Base-by-base conservation (phyloP, 441 rosid species). In the Gossypium lobatum region DNA sequence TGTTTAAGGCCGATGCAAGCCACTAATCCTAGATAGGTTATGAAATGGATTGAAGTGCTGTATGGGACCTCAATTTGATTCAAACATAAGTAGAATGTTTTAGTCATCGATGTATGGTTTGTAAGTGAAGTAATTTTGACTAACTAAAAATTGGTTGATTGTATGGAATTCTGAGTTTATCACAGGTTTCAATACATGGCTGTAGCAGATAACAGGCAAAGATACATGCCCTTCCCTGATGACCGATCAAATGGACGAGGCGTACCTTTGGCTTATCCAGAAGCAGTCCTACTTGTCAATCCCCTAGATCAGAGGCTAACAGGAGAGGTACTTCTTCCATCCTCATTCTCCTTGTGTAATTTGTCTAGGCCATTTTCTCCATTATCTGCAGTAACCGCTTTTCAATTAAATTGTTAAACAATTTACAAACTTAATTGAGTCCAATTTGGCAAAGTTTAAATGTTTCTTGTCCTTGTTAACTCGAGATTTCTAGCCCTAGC, bases 141-240 rank as follows among this genome's bases (percentile, higher is more conserved):
- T 16, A 73, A 73, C 23, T 31, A 10, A 45, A 6, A 61, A 23
- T 54, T 64, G 68, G 23, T 55, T 76, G 55, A 20, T 26, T 42
- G n/a, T 57, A 60, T 6, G 70, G 34, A 54, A 42, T 65, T 72
- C 75, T 39, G 77, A 54, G 54, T 71, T 14, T 67, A 18, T 62
- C 21, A 64, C 79, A 94, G 98, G 85, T 94, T 94, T 81, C 93
- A 84, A 39, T 89, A 88, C 81, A 94, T 91, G 98, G 97, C 92
- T 21, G 31, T 94, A 73, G 97, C 97, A 37, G 91, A 94, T 72
- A 88, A 89, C 71, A 85, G 97, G 66, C 90, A 88, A 71, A 92
- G 97, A 79, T 59, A 79, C 71, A 88, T 94, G 98, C 97, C 98
- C 18, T 82, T 88, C 73, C 98, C 97, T 0, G 97, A 94, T 73